Evolutionary conservation across 2,329 filamentous ascomycete species (phyloP).

Genomic region (Cordyceps tenuipes): DNA sequence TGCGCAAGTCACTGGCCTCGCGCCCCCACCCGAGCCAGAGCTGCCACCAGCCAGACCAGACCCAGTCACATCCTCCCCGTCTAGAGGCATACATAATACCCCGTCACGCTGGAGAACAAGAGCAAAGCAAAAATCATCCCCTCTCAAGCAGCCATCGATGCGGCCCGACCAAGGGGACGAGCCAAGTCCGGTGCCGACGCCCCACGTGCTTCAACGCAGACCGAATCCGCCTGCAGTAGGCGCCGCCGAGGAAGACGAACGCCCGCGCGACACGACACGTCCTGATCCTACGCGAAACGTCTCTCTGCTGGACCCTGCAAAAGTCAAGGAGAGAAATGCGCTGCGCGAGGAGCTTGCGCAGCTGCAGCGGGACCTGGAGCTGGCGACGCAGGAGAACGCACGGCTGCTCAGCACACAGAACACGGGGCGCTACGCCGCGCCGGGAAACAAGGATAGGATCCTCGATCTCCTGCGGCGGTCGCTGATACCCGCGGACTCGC

Average conservation of each 20-base stretch:
- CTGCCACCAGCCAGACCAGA: conserved; percentile 52
- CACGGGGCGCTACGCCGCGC: conserved; percentile 29
- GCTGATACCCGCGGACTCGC: conserved; percentile 29
- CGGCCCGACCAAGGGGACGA: conserved; percentile 9
- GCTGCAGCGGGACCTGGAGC: conserved; percentile 50
- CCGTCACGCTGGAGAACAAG: conserved; percentile 38
- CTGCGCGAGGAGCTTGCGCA: conserved; percentile 47
- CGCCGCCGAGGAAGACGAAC: not conserved
- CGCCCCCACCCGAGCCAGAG: conserved; percentile 44
- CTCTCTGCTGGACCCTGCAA: conserved; percentile 35
- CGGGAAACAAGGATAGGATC: conserved; percentile 29
- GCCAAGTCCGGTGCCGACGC: conserved; percentile 4
- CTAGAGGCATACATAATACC: conserved; percentile 51
- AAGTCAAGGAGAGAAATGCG: conserved; percentile 43
- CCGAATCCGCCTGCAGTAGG: not conserved
- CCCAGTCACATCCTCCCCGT: conserved; percentile 45
- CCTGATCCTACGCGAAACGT: conserved; percentile 35
- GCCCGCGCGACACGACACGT: not conserved
- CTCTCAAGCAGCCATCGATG: conserved; percentile 37
- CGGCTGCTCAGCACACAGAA: conserved; percentile 36
- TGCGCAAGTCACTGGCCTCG: conserved; percentile 1
- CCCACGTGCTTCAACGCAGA: conserved; percentile 4
- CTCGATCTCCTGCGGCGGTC: conserved; percentile 31
- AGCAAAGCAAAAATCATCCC: conserved; percentile 36
- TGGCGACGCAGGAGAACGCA: conserved; percentile 51